Base-by-base conservation (phyloP, 2,329 filamentous ascomycete genomes). In the Rhynchosporium graminicola region DNA sequence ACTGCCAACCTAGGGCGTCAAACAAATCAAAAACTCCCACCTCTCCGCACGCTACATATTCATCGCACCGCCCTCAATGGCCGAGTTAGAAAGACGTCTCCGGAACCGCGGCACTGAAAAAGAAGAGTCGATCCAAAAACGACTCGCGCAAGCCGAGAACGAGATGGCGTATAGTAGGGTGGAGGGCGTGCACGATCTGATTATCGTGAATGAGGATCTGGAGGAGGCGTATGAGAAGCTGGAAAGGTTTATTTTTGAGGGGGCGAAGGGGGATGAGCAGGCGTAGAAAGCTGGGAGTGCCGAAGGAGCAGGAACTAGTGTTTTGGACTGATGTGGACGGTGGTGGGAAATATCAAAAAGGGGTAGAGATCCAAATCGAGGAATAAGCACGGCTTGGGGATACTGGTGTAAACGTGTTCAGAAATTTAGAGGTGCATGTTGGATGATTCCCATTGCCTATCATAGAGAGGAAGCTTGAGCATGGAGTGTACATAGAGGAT, bases 21-120 rank as follows among this genome's bases (percentile, higher is more conserved):
- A 97, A 80, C 93, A 97, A 78, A 90, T 97, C 72, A 92, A 92
- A 76, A 83, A 84, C 65, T 90, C 88, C 56, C 82, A 82, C 69
- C 84, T 93, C 66, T 83, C 87, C 61, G 90, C 92, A 7, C 86
- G 91, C 60, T 97, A 91, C 78, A 78, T 96, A 68, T 97, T 97
- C 77, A 83, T 97, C 65, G 85, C 89, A 42, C 93, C 93, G 12
- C 94, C 93, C 0, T 89, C 84, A 3, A 78, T 90, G 68, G 86
- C 89, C 71, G 82, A 86, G 56, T 81, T 97, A 43, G 92, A 96
- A 79, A 75, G 83, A 72, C 83, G 91, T 46, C 80, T 96, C 58
- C 83, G 90, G 51, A 89, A 88, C 40, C 82, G 91, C 62, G 88
- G 87, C 8, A 94, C 91, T n/a, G 91, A 95, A 76, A 84, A 81